phyloP scores from a whole-genome alignment of 2,329 filamentous ascomycete species.

The Phialophora tarda region DNA sequence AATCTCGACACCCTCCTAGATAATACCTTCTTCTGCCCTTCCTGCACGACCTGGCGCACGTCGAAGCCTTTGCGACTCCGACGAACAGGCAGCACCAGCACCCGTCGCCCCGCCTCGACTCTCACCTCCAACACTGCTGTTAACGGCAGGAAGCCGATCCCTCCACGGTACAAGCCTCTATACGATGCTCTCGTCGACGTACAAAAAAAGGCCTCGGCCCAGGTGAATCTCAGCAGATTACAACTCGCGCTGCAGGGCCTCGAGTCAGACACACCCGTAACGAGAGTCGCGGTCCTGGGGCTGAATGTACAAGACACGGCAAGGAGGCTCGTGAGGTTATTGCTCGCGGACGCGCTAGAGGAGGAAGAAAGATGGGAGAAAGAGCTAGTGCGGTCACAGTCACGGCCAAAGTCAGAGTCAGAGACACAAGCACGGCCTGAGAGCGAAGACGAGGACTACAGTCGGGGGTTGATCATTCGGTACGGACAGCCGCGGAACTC shows the following conservation, averaged over 20 bases:
- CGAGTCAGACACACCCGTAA: conserved; percentile 59
- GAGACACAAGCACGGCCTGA: not conserved
- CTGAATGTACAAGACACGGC: conserved; percentile 58
- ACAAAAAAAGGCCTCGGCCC: conserved; percentile 58
- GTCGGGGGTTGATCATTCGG: conserved; percentile 67
- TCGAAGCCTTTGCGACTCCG: conserved; percentile 12
- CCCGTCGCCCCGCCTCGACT: conserved; percentile 41
- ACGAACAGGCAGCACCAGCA: conserved; percentile 3
- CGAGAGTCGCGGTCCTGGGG: conserved; percentile 63
- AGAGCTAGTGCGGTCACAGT: conserved; percentile 54
- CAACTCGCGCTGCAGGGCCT: conserved; percentile 65
- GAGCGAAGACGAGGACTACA: conserved; percentile 51
- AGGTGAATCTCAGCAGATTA: conserved; percentile 64
- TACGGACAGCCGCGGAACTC: conserved; percentile 57
- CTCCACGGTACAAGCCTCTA: conserved; percentile 58
- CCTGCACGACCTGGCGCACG: conserved; percentile 47
- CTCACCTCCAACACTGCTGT: conserved; percentile 60
- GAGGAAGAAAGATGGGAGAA: conserved; percentile 70
- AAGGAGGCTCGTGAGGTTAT: conserved; percentile 67
- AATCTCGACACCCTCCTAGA: conserved; percentile 33
- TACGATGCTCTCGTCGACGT: conserved; percentile 61
- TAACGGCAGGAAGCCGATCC: conserved; percentile 60
- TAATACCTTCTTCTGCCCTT: conserved; percentile 47
- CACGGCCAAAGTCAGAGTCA: not conserved
- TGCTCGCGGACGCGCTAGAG: conserved; percentile 72